Evolutionary conservation across 345 rosid genomes (phyloP).

Genomic region (Abelmoschus esculentus): DNA sequence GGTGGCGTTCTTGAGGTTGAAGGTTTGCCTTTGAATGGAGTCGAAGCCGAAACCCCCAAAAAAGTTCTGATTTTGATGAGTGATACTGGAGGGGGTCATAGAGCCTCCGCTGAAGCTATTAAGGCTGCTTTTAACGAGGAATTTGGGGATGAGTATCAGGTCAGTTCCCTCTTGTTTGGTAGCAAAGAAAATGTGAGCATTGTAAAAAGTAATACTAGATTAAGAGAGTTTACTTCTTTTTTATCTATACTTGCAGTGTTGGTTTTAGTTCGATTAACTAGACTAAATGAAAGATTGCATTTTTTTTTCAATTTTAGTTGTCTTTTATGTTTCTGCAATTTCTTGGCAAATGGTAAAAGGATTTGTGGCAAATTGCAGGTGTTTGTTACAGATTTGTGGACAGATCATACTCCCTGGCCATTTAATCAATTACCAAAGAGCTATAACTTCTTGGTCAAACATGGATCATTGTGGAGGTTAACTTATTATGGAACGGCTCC

Average conservation of each 20-base stretch:
- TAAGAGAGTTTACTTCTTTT: neutral
- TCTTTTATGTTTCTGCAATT: neutral
- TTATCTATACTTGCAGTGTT: neutral
- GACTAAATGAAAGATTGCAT: neutral
- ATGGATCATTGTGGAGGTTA: conserved; percentile 85
- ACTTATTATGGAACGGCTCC: conserved; percentile 90
- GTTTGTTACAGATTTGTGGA: conserved; percentile 90
- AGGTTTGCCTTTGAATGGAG: conserved; percentile 48
- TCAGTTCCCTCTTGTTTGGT: conserved; percentile 27
- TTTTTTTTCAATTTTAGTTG: conserved; percentile 3
- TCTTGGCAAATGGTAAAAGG: conserved; percentile 3
- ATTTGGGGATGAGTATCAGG: conserved; percentile 94
- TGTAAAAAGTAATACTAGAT: neutral
- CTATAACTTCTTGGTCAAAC: conserved; percentile 93
- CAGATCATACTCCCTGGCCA: conserved; percentile 99
- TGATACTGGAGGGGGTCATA: conserved; percentile 97
- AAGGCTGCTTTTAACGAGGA: conserved; percentile 74
- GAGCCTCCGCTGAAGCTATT: conserved; percentile 99
- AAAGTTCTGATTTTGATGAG: conserved; percentile 96
- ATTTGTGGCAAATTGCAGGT: conserved; percentile 48
- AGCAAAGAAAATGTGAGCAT: conserved; percentile 4
- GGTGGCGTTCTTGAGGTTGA: conserved; percentile 35
- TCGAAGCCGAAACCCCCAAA: conserved; percentile 47
- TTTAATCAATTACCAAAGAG: conserved; percentile 95
- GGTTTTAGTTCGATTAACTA: neutral